Conservation (phyloP, 441 rosid species). For the Corymbia citriodora region DNA sequence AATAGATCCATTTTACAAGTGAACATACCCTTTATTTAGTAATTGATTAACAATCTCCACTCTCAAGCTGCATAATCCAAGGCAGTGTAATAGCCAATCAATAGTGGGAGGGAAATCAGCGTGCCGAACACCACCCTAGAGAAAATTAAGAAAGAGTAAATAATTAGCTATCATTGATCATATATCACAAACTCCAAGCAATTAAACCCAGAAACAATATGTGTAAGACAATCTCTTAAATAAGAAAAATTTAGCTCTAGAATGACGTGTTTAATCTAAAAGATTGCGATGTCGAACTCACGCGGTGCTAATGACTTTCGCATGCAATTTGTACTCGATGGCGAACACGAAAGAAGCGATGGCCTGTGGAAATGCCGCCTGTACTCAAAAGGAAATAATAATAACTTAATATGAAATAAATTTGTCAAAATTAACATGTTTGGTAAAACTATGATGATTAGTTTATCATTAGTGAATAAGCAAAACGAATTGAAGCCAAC, state of each 20-base stretch:
- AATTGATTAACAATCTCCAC: not conserved
- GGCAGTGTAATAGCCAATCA: not conserved
- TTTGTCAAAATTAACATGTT: not conserved
- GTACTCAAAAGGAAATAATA: not conserved
- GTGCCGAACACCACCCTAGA: conserved; percentile 3
- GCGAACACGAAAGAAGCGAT: not conserved
- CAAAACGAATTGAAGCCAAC: not conserved
- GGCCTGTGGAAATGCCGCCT: conserved; percentile 3
- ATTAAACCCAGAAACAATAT: not conserved
- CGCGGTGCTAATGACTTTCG: not conserved
- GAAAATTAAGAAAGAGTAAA: not conserved
- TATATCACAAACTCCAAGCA: not conserved
- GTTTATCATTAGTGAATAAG: not conserved
- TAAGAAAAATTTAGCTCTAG: not conserved
- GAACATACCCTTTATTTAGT: not conserved
- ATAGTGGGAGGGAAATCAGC: not conserved
- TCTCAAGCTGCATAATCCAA: not conserved
- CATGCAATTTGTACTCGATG: not conserved
- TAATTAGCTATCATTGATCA: not conserved
- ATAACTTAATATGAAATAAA: not conserved
- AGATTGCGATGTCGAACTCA: not conserved
- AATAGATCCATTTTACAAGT: not conserved
- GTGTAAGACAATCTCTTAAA: not conserved
- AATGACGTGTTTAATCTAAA: not conserved
- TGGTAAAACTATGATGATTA: not conserved